Evolutionary conservation across 495 filamentous ascomycete species (phyloP).

Genomic region (Mytilinidion resinicola): DNA sequence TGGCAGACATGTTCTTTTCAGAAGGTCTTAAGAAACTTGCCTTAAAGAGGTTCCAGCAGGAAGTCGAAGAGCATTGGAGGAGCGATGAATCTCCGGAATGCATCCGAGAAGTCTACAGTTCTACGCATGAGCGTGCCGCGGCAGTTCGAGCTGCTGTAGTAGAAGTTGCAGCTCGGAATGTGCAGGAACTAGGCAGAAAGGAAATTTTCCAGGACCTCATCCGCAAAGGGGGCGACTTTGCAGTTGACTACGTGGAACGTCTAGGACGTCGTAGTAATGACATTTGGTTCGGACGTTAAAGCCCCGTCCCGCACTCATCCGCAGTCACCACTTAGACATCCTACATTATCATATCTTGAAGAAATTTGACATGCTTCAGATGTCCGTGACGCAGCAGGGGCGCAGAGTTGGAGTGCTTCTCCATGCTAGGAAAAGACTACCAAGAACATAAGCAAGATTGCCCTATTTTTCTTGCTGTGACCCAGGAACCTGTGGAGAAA

Average conservation of each 20-base stretch:
- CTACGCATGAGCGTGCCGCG: constrained; percentile 5
- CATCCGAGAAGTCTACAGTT: constrained; percentile 10
- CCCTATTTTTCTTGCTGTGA: background rate
- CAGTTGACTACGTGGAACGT: constrained; percentile 4
- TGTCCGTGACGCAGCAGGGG: background rate
- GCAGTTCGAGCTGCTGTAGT: constrained; percentile 6
- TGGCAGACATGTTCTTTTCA: constrained; percentile 13
- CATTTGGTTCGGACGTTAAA: too few relatives aligned
- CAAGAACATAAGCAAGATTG: background rate
- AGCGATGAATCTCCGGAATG: constrained; percentile 10
- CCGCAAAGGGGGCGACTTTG: constrained; percentile 10
- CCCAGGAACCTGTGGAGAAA: background rate
- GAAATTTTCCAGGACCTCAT: constrained; percentile 7
- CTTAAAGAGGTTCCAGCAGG: constrained; percentile 5
- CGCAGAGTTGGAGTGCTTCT: background rate
- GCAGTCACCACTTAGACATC: too few relatives aligned
- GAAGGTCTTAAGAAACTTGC: constrained; percentile 5
- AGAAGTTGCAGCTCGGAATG: constrained; percentile 1
- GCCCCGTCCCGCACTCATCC: too few relatives aligned
- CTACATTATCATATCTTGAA: too few relatives aligned
- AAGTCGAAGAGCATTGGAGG: constrained; percentile 7
- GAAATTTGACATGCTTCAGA: background rate
- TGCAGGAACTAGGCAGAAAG: constrained; percentile 8
- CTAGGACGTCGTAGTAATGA: too few relatives aligned
- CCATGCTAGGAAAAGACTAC: background rate